Conservation (phyloP, 352 stramenopile species). For the Pythium plurisporium region DNA sequence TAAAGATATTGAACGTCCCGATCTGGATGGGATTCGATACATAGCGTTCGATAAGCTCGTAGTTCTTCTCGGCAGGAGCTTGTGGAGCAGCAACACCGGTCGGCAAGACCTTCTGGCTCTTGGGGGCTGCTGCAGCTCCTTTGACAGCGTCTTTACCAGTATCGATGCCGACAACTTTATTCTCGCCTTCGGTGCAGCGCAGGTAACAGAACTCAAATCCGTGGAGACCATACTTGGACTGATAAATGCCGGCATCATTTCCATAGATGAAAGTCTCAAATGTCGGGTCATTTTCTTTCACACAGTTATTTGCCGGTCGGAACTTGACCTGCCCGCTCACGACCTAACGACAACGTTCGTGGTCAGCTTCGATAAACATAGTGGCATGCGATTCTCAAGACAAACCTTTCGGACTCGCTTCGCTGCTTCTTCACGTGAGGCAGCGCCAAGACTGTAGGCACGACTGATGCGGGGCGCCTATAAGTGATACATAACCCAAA, state of each 20-base stretch:
- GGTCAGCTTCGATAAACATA: neutral
- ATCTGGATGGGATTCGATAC: constrained; percentile 48
- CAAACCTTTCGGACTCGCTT: constrained; percentile 39
- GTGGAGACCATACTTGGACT: constrained; percentile 58
- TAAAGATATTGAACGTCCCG: constrained; percentile 61
- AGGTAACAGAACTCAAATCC: constrained; percentile 61
- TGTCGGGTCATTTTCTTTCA: constrained; percentile 14
- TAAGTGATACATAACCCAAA: neutral
- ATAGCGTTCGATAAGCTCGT: constrained; percentile 48
- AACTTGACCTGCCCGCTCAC: constrained; percentile 48
- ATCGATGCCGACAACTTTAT: constrained; percentile 23
- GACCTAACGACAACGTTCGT: constrained; percentile 29
- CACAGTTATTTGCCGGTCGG: constrained; percentile 39
- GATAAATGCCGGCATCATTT: constrained; percentile 54
- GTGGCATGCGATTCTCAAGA: neutral
- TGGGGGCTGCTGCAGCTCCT: neutral
- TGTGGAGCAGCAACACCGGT: neutral
- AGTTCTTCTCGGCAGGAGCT: constrained; percentile 19
- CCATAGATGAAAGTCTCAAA: constrained; percentile 46
- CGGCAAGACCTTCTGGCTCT: constrained; percentile 25
- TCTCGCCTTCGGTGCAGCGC: constrained; percentile 30
- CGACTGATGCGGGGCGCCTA: constrained; percentile 23
- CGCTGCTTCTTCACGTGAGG: constrained; percentile 27
- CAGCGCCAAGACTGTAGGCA: constrained; percentile 19
- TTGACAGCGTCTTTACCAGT: constrained; percentile 21